These are phyloP conservation scores for Phytophthora pseudosyringae DNA, from an alignment of 352 stramenopile species.

Conservation along the genomic window DNA sequence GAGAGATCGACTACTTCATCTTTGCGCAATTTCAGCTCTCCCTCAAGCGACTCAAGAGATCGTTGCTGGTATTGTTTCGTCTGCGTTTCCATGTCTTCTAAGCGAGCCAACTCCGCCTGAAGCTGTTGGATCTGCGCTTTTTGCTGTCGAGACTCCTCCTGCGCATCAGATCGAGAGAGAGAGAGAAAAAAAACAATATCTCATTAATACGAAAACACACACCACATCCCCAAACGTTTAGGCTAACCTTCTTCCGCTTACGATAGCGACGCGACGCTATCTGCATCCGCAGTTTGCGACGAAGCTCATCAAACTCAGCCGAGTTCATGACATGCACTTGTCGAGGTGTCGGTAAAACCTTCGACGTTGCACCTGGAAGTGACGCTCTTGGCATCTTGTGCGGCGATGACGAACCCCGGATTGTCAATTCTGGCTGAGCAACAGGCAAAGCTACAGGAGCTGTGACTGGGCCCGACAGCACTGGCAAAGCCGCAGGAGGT, in stretches of 20 bases:
- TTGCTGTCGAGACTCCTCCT: slow-evolving; percentile 33
- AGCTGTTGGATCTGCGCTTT: slow-evolving; percentile 25
- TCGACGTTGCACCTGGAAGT: background rate
- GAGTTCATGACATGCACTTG: slow-evolving; percentile 28
- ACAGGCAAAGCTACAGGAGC: background rate
- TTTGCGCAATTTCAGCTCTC: slow-evolving; percentile 25
- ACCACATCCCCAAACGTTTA: too few species aligned
- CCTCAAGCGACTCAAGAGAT: slow-evolving; percentile 29
- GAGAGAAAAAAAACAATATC: too few species aligned
- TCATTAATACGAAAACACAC: too few species aligned
- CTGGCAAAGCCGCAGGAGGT: background rate
- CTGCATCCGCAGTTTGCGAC: slow-evolving; percentile 42
- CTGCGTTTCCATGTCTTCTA: slow-evolving; percentile 27
- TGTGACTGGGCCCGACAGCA: background rate
- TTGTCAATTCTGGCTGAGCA: background rate
- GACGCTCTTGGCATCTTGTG: slow-evolving; percentile 1
- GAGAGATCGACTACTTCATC: slow-evolving; percentile 20
- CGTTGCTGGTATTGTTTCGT: slow-evolving; percentile 26
- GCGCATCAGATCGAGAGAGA: background rate
- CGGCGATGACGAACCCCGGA: background rate
- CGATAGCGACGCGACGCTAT: slow-evolving; percentile 42
- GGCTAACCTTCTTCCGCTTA: slow-evolving; percentile 43
- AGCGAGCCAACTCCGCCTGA: slow-evolving; percentile 23
- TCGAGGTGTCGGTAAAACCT: slow-evolving; percentile 25
- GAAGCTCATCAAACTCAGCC: slow-evolving; percentile 33